These are phyloP conservation scores for Phenoliferia sp. DNA, from an alignment of 1,284 basidiomycete species.

Conservation along the genomic window DNA sequence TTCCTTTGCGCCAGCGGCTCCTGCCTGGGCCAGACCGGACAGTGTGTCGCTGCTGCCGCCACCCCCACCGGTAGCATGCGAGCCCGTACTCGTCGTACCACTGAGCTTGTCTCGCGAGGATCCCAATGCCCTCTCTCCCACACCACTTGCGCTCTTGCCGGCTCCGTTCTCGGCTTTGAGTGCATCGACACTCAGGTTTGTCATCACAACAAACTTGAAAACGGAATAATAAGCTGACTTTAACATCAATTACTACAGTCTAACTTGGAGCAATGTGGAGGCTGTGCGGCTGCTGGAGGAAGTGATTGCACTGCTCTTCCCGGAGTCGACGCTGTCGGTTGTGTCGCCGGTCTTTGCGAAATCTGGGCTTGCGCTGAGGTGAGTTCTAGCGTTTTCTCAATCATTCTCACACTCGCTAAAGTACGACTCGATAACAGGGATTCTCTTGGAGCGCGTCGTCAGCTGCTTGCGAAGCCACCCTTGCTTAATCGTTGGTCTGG, in stretches of 20 bases:
- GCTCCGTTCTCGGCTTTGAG: neutral
- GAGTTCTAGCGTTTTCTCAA: neutral
- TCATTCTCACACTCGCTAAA: neutral
- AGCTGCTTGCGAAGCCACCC: neutral
- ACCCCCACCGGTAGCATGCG: neutral
- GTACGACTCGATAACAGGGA: neutral
- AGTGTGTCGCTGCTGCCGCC: neutral
- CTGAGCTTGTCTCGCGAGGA: neutral
- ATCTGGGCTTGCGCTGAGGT: neutral
- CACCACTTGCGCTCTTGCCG: neutral
- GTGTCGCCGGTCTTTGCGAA: neutral
- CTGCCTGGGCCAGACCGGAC: neutral
- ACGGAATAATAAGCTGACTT: neutral
- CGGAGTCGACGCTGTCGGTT: conserved; percentile 16
- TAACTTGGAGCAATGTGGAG: conserved; percentile 22
- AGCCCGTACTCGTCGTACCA: neutral
- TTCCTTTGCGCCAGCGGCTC: neutral
- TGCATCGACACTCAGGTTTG: neutral
- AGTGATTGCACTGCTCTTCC: conserved; percentile 22
- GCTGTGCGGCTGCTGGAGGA: conserved; percentile 14
- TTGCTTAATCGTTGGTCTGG: no score
- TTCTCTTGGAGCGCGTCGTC: neutral
- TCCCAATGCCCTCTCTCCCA: neutral
- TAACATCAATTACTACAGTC: neutral
- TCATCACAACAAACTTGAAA: neutral